These are phyloP conservation scores for Coemansia interrupta DNA, from an alignment of 192 early-diverging fungal genomes.

Conservation along the genomic window DNA sequence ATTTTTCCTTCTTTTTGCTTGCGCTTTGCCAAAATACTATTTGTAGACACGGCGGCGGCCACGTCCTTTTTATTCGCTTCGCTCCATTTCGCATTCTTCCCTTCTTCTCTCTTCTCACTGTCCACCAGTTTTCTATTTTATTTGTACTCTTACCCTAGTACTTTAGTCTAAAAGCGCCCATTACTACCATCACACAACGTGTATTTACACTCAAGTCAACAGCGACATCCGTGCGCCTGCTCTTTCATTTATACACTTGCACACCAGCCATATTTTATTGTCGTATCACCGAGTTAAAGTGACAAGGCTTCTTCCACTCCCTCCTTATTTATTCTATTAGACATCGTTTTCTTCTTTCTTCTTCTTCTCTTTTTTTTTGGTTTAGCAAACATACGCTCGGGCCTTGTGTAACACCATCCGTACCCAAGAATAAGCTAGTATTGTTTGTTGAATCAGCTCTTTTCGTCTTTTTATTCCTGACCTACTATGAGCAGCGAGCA, in stretches of 20 bases:
- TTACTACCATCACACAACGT: neutral
- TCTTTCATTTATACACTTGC: neutral
- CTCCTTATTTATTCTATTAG: neutral
- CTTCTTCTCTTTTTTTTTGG: neutral
- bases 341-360: neutral
- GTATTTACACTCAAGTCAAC: neutral
- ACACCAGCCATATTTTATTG: neutral
- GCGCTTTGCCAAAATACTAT: slow-evolving; percentile 11
- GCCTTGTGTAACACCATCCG: too few relatives aligned
- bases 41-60: slow-evolving; percentile 8
- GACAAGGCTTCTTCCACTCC: neutral
- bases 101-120: slow-evolving; percentile 1
- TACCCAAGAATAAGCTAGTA: too few relatives aligned
- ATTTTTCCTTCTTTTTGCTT: slow-evolving; percentile 2
- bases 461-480: neutral
- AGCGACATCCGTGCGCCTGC: neutral
- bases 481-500: slow-evolving; percentile 52
- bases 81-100: slow-evolving; percentile 4
- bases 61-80: slow-evolving; percentile 1
- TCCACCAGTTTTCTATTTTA: slow-evolving; percentile 1
- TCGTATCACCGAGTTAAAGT: neutral
- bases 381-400: neutral
- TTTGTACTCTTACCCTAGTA: neutral
- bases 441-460: neutral
- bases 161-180: neutral